phyloP scores from a whole-genome alignment of 2,329 filamentous ascomycete species.

The Calonectria pseudoreteaudii region DNA sequence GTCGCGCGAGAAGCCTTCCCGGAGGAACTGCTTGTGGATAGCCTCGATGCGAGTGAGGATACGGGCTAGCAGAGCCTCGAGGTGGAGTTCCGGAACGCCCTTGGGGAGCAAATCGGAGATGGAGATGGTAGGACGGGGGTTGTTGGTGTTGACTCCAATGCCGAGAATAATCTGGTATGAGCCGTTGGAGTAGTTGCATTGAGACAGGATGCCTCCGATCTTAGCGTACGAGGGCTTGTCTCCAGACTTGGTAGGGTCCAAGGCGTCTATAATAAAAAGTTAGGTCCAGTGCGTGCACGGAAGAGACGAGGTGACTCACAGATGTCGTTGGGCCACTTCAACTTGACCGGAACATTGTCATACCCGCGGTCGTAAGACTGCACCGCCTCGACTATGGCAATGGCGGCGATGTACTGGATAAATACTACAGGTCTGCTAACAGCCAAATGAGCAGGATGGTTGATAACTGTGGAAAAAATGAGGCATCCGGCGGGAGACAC shows the following conservation, averaged over 20 bases:
- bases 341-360: slow-evolving; percentile 78
- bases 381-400: slow-evolving; percentile 88
- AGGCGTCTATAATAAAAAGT: slow-evolving; percentile 62
- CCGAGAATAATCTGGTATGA: slow-evolving; percentile 89
- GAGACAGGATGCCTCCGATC: slow-evolving; percentile 92
- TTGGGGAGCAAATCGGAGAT: slow-evolving; percentile 77
- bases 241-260: slow-evolving; percentile 68
- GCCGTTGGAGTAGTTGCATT: slow-evolving; percentile 81
- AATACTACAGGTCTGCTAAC: slow-evolving; percentile 86
- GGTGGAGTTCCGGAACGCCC: slow-evolving; percentile 67
- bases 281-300: rapidly evolving
- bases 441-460: slow-evolving; percentile 81
- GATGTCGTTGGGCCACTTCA: slow-evolving; percentile 99
- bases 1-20: slow-evolving; percentile 77
- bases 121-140: slow-evolving; percentile 87
- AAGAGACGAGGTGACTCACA: slow-evolving; percentile 58
- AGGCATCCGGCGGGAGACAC: slow-evolving; percentile 87
- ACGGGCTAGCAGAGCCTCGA: slow-evolving; percentile 85
- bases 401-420: slow-evolving; percentile 90
- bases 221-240: slow-evolving; percentile 76
- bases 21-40: slow-evolving; percentile 80
- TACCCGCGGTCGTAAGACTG: slow-evolving; percentile 84
- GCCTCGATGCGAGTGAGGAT: slow-evolving; percentile 83
- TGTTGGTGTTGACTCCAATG: slow-evolving; percentile 87
- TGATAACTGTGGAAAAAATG: slow-evolving; percentile 89